Base-by-base conservation (phyloP, 2,329 filamentous ascomycete species). In the Microascus cirrosus region DNA sequence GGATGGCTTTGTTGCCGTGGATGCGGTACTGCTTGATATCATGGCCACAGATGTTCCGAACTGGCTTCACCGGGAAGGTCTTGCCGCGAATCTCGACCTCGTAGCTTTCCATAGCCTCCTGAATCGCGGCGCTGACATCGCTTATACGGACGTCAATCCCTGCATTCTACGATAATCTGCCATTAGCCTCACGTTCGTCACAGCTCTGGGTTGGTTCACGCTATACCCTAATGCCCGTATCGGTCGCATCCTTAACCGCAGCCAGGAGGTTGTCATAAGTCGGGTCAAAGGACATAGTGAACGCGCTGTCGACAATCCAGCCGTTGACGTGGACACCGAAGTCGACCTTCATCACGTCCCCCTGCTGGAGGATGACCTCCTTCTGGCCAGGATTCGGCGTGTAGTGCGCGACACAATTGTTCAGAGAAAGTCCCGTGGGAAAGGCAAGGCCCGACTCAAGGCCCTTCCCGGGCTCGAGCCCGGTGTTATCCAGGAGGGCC, bases 331-430 rank as follows among this genome's bases (percentile, higher is more conserved):
- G 88, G 34, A 91, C 88, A 54, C 88, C 88, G 65, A 91, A 88
- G 65, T 92, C 88, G 8, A 92, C 84, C 70, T 90, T 91, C 79
- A 92, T 80, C 39, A 94, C 88, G 67, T 95, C 89, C 61, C 82
- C 79, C 60, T 85, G 69, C 66, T 87, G 76, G 58, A 94, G 74
- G 36, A 91, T 72, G 65, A 87, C 81, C 4, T 60, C 55, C 69
- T 90, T 89, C 73, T 94, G 94, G 58, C 90, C 90, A 1, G 88
- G 86, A 68, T 95, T 95, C 11, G 90, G 90, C 8, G 86, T 92
- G 71, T 88, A 95, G 73, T 95, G 90, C 3, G 90, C 90, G 1
- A 89, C 89, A 66, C 88, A 89, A 69, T 94, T 84, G 73, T 95
- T 92, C 63, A 94, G 78, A 68, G 87, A 91, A 58, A 95, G 76